phyloP scores from a whole-genome alignment of 306 rosid species.

The Psophocarpus tetragonolobus region DNA sequence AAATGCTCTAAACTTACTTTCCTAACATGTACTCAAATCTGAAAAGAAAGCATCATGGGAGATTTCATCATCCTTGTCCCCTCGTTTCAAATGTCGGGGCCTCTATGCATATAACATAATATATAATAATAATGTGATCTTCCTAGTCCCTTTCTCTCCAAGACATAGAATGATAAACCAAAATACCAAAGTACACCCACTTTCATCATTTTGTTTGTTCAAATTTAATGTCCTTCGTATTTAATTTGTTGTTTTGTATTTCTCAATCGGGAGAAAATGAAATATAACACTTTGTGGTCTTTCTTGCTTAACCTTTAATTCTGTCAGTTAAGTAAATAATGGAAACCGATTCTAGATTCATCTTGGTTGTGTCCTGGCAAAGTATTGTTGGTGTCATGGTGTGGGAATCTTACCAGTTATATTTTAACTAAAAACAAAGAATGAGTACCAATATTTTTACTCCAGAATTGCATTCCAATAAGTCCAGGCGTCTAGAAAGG shows the following conservation, averaged over 20 bases:
- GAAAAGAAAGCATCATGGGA: slow-evolving; percentile 33
- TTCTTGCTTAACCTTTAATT: slow-evolving; percentile 7
- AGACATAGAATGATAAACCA: slow-evolving; percentile 18
- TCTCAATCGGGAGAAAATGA: slow-evolving; percentile 4
- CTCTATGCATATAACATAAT: neutral
- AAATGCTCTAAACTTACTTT: slow-evolving; percentile 25
- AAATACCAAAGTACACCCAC: slow-evolving; percentile 36
- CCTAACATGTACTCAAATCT: slow-evolving; percentile 36
- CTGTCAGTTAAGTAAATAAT: slow-evolving; percentile 21
- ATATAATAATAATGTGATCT: neutral
- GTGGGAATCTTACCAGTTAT: slow-evolving; percentile 26
- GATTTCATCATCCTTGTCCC: slow-evolving; percentile 49
- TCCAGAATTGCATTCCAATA: neutral
- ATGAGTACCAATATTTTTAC: neutral
- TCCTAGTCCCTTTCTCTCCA: neutral
- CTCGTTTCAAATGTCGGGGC: slow-evolving; percentile 41
- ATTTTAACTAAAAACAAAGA: slow-evolving; percentile 16
- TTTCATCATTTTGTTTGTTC: slow-evolving; percentile 16
- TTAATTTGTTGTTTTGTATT: neutral
- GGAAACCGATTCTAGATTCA: slow-evolving; percentile 17
- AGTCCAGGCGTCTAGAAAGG: slow-evolving; percentile 1
- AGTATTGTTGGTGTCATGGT: slow-evolving; percentile 6
- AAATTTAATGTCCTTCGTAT: slow-evolving; percentile 7
- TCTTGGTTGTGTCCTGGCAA: neutral
- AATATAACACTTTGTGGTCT: slow-evolving; percentile 10